Conservation (phyloP, 2,329 filamentous ascomycete genomes). For the Orbilia brochopaga region DNA sequence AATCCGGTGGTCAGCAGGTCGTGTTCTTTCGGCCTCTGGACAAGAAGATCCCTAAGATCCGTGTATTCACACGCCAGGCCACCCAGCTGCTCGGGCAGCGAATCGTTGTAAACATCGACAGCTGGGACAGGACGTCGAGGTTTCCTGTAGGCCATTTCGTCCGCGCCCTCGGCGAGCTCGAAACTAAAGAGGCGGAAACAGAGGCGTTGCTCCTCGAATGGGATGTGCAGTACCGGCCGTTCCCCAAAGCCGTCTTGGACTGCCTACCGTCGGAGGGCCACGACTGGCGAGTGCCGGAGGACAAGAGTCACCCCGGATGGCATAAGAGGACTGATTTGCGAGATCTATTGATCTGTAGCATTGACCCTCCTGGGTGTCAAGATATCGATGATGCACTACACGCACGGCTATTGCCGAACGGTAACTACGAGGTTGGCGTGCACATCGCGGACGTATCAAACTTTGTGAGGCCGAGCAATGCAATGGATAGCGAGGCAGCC, state of each 20-base stretch:
- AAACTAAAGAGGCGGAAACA: conserved; percentile 97
- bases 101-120: conserved; percentile 89
- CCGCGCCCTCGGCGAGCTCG: conserved; percentile 86
- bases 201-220: conserved; percentile 92
- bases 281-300: conserved; percentile 88
- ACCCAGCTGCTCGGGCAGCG: conserved; percentile 88
- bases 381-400: conserved; percentile 98
- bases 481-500: conserved; percentile 95
- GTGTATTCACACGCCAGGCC: conserved; percentile 87
- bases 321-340: conserved; percentile 81
- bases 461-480: conserved; percentile 94
- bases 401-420: conserved; percentile 81
- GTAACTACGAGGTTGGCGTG: conserved; percentile 93
- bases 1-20: conserved; percentile 79
- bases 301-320: conserved; percentile 83
- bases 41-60: conserved; percentile 95
- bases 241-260: conserved; percentile 92
- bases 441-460: conserved; percentile 99
- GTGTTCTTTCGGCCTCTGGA: conserved; percentile 98
- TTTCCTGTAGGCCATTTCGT: conserved; percentile 95
- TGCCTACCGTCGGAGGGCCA: conserved; percentile 91
- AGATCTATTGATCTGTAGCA: conserved; percentile 89
- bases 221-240: conserved; percentile 96
- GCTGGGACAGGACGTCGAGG: conserved; percentile 90
- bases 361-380: conserved; percentile 93